Evolutionary conservation across 2,329 filamentous ascomycete genomes (phyloP).

Genomic region (Exophiala lecanii-corni): DNA sequence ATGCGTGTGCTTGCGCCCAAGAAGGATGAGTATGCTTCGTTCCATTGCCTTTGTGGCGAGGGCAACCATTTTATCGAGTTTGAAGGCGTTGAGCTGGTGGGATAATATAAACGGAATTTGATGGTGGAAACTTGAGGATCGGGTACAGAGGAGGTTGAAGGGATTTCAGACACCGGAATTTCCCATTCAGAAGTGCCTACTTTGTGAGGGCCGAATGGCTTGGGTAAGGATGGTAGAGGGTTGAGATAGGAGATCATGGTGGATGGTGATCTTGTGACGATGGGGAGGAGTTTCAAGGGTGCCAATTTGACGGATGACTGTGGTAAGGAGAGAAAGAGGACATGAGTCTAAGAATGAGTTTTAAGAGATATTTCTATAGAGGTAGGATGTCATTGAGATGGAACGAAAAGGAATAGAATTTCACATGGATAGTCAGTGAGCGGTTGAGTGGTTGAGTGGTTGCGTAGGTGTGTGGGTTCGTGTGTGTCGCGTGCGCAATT

Average conservation of each 20-base stretch:
- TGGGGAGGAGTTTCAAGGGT: no score
- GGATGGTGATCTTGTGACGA: no score
- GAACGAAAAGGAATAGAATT: no score
- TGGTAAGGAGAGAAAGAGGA: no score
- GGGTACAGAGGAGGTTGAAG: conserved; percentile 47
- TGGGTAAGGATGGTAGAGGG: conserved; percentile 67
- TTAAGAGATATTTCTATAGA: no score
- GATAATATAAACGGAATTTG: conserved; percentile 79
- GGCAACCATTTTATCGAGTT: conserved; percentile 71
- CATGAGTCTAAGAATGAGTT: no score
- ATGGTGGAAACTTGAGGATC: conserved; percentile 64
- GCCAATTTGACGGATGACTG: no score
- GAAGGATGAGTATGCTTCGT: conserved; percentile 73
- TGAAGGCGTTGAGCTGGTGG: conserved; percentile 46
- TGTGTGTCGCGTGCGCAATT: no score
- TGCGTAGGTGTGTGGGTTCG: no score
- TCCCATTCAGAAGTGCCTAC: conserved; percentile 79
- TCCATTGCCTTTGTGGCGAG: conserved; percentile 66
- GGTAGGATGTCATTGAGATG: no score
- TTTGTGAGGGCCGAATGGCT: conserved; percentile 71
- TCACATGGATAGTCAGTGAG: no score
- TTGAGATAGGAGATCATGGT: conserved; percentile 24
- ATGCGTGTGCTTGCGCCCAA: conserved; percentile 50
- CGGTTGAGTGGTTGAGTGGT: conserved; percentile 15
- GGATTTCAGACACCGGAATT: conserved; percentile 58